A percentile compares a stretch with the other conserved stretches of the same genome.
phyloP scores from a whole-genome alignment of 768 basidiomycete species.

The Leccinum aurantiacum region DNA sequence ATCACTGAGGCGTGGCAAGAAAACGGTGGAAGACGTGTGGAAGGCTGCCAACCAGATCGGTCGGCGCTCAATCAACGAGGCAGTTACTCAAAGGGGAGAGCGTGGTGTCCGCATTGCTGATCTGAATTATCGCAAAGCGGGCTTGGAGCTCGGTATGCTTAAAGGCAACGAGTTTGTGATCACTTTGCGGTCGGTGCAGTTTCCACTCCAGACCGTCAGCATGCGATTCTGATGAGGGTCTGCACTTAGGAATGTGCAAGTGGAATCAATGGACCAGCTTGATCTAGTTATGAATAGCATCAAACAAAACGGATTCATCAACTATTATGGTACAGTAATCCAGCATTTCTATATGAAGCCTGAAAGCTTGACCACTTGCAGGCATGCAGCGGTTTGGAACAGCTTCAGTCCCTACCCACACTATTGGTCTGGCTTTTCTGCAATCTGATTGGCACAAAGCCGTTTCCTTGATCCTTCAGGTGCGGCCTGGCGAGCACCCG shows the following conservation, averaged over 20 bases:
- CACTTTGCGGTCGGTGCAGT: conserved; percentile 68
- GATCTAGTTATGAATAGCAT: conserved; percentile 75
- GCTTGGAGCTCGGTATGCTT: conserved; percentile 91
- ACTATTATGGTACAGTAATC: conserved; percentile 79
- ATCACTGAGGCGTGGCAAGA: conserved; percentile 70
- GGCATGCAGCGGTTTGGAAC: conserved; percentile 99
- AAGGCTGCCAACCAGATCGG: conserved; percentile 69
- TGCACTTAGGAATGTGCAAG: conserved; percentile 73
- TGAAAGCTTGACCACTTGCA: conserved; percentile 29
- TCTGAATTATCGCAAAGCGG: conserved; percentile 77
- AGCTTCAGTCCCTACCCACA: conserved; percentile 91
- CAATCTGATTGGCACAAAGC: conserved; percentile 90
- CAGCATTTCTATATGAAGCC: background rate
- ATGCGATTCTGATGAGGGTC: conserved; percentile 1
- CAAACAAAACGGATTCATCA: conserved; percentile 89
- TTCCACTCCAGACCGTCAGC: conserved; percentile 17
- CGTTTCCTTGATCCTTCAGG: conserved; percentile 74
- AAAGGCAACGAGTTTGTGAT: conserved; percentile 96
- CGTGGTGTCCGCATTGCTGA: conserved; percentile 88
- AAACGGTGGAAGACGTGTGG: conserved; percentile 86
- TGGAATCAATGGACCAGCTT: conserved; percentile 68
- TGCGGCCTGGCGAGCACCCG: conserved; percentile 88
- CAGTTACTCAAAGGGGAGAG: conserved; percentile 74
- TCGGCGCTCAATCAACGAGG: conserved; percentile 56
- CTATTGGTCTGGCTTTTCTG: conserved; percentile 88